These are phyloP conservation scores for Stenogyne calaminthoides DNA, from an alignment of 305 asterid species.

Conservation along the genomic window DNA sequence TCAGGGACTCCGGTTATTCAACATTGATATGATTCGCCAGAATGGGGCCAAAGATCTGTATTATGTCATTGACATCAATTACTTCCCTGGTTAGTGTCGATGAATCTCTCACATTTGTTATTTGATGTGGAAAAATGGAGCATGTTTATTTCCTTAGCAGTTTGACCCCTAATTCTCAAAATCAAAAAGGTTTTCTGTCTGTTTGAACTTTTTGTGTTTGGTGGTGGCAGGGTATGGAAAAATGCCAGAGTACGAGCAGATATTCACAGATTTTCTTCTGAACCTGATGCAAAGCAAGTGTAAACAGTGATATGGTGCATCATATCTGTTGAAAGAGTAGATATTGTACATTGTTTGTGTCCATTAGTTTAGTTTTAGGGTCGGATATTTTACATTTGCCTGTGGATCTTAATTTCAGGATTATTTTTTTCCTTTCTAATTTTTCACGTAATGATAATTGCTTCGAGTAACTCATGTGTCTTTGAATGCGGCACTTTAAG, in stretches of 20 bases:
- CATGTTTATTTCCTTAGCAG: not conserved
- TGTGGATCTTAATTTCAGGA: not conserved
- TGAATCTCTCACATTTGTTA: not conserved
- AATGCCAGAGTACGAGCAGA: slow-evolving; percentile 87
- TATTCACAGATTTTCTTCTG: slow-evolving; percentile 82
- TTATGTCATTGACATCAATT: slow-evolving; percentile 82
- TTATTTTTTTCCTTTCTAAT: not conserved
- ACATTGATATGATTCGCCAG: slow-evolving; percentile 70
- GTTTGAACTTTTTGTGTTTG: not conserved
- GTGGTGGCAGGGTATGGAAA: slow-evolving; percentile 73
- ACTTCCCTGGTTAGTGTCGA: slow-evolving; percentile 69
- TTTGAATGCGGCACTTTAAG: not conserved
- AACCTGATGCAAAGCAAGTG: slow-evolving; percentile 54
- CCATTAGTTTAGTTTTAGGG: not conserved
- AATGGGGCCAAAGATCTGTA: slow-evolving; percentile 63
- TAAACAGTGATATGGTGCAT: slow-evolving; percentile 24
- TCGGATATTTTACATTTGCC: not conserved
- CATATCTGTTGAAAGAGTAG: slow-evolving; percentile 25
- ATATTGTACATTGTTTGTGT: slow-evolving; percentile 27
- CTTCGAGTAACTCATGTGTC: not conserved
- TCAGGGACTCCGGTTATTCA: slow-evolving; percentile 81
- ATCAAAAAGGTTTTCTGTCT: not conserved
- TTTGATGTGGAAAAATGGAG: not conserved
- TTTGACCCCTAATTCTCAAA: not conserved
- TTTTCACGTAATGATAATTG: not conserved